These are phyloP conservation scores for Teratosphaeria pseudoeucalypti DNA, from an alignment of 2,329 filamentous ascomycete genomes.

Conservation along the genomic window DNA sequence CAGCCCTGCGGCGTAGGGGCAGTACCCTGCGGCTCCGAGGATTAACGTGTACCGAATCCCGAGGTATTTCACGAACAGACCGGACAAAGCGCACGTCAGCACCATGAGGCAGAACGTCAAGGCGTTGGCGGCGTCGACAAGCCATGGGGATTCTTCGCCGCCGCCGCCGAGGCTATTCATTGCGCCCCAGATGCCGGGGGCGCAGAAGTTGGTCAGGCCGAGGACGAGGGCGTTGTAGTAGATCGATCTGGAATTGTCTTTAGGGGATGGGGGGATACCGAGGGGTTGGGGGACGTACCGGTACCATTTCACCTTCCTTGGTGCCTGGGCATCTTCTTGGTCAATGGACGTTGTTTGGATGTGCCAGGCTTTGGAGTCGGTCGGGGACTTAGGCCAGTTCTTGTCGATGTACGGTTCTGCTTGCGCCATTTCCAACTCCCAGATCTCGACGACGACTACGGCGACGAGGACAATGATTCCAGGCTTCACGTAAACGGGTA, in stretches of 20 bases:
- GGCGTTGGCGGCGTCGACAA: constrained; percentile 62
- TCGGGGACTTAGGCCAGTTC: neutral
- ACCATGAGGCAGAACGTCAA: constrained; percentile 66
- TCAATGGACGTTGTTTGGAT: neutral
- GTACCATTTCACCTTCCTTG: neutral
- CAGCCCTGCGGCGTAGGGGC: constrained; percentile 59
- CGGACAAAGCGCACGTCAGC: constrained; percentile 56
- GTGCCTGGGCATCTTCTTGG: neutral
- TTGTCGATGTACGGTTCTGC: neutral
- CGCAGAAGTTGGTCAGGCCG: constrained; percentile 59
- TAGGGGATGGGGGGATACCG: neutral
- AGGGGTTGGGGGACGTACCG: neutral
- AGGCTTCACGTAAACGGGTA: neutral
- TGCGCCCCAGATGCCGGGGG: constrained; percentile 57
- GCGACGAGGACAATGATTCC: neutral
- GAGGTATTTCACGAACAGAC: constrained; percentile 53
- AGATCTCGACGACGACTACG: neutral
- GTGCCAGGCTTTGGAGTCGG: neutral
- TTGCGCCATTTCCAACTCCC: neutral
- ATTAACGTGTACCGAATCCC: constrained; percentile 62
- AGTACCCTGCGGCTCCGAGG: constrained; percentile 62
- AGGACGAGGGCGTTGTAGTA: constrained; percentile 64
- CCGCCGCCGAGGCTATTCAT: constrained; percentile 67
- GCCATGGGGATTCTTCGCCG: constrained; percentile 52
- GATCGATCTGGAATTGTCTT: constrained; percentile 54